Conservation (phyloP, 1,139 yeast genomes). For the Geotrichum citri-aurantii region DNA sequence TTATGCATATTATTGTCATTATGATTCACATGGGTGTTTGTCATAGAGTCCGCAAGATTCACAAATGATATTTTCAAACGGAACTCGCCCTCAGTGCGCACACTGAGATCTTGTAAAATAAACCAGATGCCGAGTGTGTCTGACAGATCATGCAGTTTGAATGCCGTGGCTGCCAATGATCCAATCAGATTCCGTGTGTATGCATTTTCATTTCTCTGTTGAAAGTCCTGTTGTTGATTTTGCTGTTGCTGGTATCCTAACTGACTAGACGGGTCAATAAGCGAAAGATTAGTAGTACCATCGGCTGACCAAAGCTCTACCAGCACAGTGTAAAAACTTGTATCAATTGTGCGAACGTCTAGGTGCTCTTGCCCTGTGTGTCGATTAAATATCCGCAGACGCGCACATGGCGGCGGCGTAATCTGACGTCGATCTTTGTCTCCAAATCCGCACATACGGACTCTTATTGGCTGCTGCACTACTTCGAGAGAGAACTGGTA, state of each 20-base stretch:
- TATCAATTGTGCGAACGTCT: slow-evolving; percentile 31
- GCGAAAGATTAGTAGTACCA: slow-evolving; percentile 32
- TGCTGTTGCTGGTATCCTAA: slow-evolving; percentile 16
- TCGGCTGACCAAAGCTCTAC: slow-evolving; percentile 41
- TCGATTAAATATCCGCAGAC: slow-evolving; percentile 32
- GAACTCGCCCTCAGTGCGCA: slow-evolving; percentile 43
- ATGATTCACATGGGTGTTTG: not conserved
- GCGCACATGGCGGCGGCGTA: slow-evolving; percentile 43
- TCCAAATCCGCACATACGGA: slow-evolving; percentile 45
- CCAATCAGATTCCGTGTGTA: slow-evolving; percentile 42
- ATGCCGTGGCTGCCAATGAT: slow-evolving; percentile 39
- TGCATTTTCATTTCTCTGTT: not conserved
- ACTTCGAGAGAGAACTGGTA: slow-evolving; percentile 31
- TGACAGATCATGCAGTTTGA: slow-evolving; percentile 37
- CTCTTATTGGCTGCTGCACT: slow-evolving; percentile 42
- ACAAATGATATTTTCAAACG: slow-evolving; percentile 38
- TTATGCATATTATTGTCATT: not conserved
- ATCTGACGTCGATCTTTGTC: slow-evolving; percentile 43
- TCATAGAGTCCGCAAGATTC: slow-evolving; percentile 29
- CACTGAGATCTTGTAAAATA: slow-evolving; percentile 40
- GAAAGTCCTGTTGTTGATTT: not conserved
- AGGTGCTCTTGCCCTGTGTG: slow-evolving; percentile 27
- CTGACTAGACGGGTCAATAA: slow-evolving; percentile 26
- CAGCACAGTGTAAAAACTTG: slow-evolving; percentile 34
- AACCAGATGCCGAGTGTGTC: slow-evolving; percentile 41